These are phyloP conservation scores for Magnolia changhungtana DNA, from an alignment of 164 flowering plant species.

Conservation along the genomic window DNA sequence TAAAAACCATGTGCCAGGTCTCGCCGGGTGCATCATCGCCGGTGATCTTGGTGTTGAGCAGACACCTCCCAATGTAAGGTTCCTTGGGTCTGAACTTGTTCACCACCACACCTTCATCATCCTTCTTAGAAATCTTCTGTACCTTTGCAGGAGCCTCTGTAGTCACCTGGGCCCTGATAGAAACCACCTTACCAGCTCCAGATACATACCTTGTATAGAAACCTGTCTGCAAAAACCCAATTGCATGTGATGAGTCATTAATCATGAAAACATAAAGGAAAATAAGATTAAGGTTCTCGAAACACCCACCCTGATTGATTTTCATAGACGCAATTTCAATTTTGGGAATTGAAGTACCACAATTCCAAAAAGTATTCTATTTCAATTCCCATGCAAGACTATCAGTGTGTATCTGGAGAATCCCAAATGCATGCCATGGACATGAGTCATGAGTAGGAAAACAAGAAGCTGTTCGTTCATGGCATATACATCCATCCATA, in stretches of 20 bases:
- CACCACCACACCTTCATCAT: conserved; percentile 78
- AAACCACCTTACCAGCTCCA: conserved; percentile 35
- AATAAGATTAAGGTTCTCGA: background rate
- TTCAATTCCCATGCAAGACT: no score
- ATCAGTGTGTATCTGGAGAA: no score
- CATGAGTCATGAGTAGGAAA: background rate
- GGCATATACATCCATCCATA: no score
- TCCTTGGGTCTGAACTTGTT: conserved; percentile 87
- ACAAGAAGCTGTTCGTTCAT: background rate
- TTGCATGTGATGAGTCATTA: background rate
- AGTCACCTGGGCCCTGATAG: conserved; percentile 84
- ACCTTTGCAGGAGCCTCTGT: conserved; percentile 82
- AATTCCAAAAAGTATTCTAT: background rate
- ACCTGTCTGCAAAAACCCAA: conserved; percentile 37
- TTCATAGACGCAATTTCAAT: background rate
- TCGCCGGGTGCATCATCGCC: conserved; percentile 99
- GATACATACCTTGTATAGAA: conserved; percentile 45
- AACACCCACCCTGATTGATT: background rate
- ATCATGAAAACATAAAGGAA: conserved; percentile 11
- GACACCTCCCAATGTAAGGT: conserved; percentile 79
- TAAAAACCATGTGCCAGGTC: conserved; percentile 99
- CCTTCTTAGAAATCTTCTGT: conserved; percentile 72
- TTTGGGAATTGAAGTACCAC: background rate
- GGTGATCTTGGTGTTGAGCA: conserved; percentile 91
- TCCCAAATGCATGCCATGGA: background rate